Percentiles rank a stretch among this genome's conserved stretches.
These are phyloP conservation scores for Diaporthe citriasiana DNA, from an alignment of 2,329 filamentous ascomycete species.

Conservation along the genomic window DNA sequence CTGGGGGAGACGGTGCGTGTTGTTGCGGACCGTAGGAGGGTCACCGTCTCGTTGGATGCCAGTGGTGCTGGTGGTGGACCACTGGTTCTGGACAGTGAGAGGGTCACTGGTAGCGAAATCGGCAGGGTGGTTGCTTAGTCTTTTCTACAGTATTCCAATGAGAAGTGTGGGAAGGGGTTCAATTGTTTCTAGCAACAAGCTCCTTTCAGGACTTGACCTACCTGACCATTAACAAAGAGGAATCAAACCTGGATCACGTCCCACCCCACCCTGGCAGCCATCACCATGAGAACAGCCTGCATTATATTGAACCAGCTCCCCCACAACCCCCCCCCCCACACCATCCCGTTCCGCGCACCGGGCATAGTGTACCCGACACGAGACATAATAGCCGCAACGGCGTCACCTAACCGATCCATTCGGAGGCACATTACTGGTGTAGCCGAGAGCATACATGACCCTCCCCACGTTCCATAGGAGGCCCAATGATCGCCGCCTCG, in stretches of 20 bases:
- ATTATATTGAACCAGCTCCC: neutral
- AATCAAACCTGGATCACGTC: neutral
- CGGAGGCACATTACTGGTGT: neutral
- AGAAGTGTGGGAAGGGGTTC: neutral
- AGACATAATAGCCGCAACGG: neutral
- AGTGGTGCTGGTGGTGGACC: slow-evolving; percentile 76
- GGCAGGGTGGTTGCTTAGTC: slow-evolving; percentile 56
- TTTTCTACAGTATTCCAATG: neutral
- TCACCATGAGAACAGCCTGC: neutral
- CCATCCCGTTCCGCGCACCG: neutral
- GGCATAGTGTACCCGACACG: neutral
- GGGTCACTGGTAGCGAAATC: slow-evolving; percentile 43
- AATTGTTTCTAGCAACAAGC: neutral
- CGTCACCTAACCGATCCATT: neutral
- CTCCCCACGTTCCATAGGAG: neutral
- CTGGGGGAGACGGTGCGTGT: slow-evolving; percentile 83
- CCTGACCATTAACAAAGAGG: neutral
- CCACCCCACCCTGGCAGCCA: neutral
- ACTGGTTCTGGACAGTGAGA: slow-evolving; percentile 75
- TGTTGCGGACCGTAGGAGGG: slow-evolving; percentile 76
- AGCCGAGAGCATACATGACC: neutral
- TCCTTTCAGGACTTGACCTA: neutral
- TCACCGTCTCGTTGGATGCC: slow-evolving; percentile 80
- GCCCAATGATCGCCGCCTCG: neutral
- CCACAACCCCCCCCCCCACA: neutral